Evolutionary conservation across 495 filamentous ascomycete genomes (phyloP).

Genomic region (Aspergillus affinis): DNA sequence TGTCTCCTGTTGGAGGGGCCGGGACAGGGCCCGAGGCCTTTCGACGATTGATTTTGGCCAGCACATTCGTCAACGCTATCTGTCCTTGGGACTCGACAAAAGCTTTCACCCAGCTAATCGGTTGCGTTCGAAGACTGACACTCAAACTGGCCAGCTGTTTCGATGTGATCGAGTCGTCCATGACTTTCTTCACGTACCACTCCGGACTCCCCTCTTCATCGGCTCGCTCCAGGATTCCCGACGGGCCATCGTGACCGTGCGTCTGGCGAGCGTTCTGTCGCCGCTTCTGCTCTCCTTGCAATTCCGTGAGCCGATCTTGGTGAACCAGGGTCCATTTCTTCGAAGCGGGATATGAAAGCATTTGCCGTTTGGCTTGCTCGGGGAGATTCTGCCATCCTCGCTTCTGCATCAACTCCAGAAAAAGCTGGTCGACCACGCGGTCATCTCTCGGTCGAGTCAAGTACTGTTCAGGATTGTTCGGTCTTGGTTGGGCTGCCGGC

Average conservation of each 20-base stretch:
- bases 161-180: conserved; percentile 90
- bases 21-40: conserved; percentile 72
- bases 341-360: conserved; percentile 85
- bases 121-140: conserved; percentile 92
- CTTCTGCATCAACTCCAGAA: conserved; percentile 92
- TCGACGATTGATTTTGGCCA: conserved; percentile 86
- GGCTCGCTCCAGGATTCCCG: conserved; percentile 65
- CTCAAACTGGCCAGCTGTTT: conserved; percentile 90
- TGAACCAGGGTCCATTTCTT: conserved; percentile 99
- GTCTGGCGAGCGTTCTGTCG: conserved; percentile 66
- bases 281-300: conserved; percentile 91
- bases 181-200: conserved; percentile 96
- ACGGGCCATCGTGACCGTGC: conserved; percentile 60
- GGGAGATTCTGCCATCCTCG: conserved; percentile 94
- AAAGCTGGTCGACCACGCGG: conserved; percentile 84
- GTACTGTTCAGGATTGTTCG: conserved; percentile 46
- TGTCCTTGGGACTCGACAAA: conserved; percentile 98
- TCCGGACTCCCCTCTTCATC: conserved; percentile 96
- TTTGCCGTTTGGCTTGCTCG: conserved; percentile 92
- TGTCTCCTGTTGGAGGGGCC: conserved; percentile 67
- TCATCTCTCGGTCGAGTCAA: conserved; percentile 78
- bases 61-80: conserved; percentile 90
- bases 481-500: conserved; percentile 44
- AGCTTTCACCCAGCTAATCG: conserved; percentile 92
- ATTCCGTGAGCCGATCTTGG: conserved; percentile 90